Evolutionary conservation across 148 eudicot genomes (phyloP).

Genomic region (Polygonum aviculare): DNA sequence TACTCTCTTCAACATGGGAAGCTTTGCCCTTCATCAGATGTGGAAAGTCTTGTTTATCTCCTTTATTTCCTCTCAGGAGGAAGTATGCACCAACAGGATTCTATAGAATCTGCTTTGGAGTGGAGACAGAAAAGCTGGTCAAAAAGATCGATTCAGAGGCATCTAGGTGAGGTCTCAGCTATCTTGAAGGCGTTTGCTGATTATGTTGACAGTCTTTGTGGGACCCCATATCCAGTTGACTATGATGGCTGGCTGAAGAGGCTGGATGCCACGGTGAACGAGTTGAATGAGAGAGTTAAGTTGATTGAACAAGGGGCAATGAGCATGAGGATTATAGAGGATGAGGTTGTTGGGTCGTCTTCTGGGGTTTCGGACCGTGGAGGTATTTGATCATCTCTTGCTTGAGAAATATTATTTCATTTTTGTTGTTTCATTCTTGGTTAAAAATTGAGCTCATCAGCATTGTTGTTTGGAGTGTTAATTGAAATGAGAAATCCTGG

Average conservation of each 20-base stretch:
- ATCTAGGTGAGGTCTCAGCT: conserved; percentile 60
- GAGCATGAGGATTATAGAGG: conserved; percentile 32
- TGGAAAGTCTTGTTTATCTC: conserved; percentile 63
- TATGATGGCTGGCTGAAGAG: conserved; percentile 73
- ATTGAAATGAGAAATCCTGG: neutral
- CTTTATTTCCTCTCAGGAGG: conserved; percentile 60
- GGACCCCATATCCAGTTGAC: conserved; percentile 70
- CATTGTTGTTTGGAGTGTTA: neutral
- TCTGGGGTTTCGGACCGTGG: conserved; percentile 46
- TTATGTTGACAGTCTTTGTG: conserved; percentile 66
- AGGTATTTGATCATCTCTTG: neutral
- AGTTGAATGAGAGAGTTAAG: conserved; percentile 46
- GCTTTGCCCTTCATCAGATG: conserved; percentile 74
- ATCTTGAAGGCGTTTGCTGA: conserved; percentile 75
- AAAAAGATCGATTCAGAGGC: conserved; percentile 54
- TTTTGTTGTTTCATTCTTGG: conserved; percentile 1
- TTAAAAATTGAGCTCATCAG: conserved; percentile 7
- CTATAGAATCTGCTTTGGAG: conserved; percentile 65
- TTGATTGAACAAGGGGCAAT: conserved; percentile 27
- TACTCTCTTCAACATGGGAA: conserved; percentile 77
- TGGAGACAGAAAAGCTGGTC: conserved; percentile 73
- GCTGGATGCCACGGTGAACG: conserved; percentile 42
- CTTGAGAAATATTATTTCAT: neutral
- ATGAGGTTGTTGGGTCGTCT: conserved; percentile 42
- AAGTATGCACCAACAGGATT: conserved; percentile 50